Base-by-base conservation (phyloP, 208 protist species). In the Acanthamoeba sp. region DNA sequence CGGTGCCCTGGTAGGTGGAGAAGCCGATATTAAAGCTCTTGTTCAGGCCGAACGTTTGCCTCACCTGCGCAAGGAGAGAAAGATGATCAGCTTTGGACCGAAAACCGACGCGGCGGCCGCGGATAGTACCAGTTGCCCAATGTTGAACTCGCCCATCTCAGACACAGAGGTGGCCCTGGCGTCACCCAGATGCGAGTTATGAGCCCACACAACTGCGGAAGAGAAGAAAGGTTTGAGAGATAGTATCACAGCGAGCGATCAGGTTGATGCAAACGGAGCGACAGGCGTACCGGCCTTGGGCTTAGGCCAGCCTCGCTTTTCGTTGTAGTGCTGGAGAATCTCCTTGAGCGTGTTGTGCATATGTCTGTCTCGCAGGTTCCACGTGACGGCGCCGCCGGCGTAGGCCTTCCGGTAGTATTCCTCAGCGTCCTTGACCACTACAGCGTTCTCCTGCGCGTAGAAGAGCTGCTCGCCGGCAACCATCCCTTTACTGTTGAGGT, bases 171-270 rank as follows among this genome's bases (percentile, higher is more conserved):
- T 95, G 36, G 59, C 40, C 1, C 34, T 36, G 14, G 85, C 80
- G 52, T 95, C 88, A 22, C 94, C 94, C 48, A 93, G 22, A 22
- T 95, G 94, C 38, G 48, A 78, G 88, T 95, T 95, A 27, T 95
- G 94, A 66, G 94, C 94, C 85, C 85, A 95, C 18, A 95, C 48
- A n/a, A 95, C 42, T 45, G 48, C 22, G 10, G 29, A 69, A 5
- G 16, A 69, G 24, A n/a, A 10, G 55, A 2, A 5, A n/a, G 14
- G 20, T 18, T 27, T 22, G 55, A 22, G 55, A 16, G 55, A 62
- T 18, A 29, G 55, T 24, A 24, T n/a, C n/a, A n/a, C n/a, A 62
- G 55, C 55, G 55, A 24, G 55, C 27, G 24, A 29, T 24, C 24
- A 62, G 55, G 55, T 62, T 10, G 55, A 62, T 4, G 1, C 2